Evolutionary conservation across 2,329 filamentous ascomycete species (phyloP).

Genomic region (Beauveria rudraprayagi): DNA sequence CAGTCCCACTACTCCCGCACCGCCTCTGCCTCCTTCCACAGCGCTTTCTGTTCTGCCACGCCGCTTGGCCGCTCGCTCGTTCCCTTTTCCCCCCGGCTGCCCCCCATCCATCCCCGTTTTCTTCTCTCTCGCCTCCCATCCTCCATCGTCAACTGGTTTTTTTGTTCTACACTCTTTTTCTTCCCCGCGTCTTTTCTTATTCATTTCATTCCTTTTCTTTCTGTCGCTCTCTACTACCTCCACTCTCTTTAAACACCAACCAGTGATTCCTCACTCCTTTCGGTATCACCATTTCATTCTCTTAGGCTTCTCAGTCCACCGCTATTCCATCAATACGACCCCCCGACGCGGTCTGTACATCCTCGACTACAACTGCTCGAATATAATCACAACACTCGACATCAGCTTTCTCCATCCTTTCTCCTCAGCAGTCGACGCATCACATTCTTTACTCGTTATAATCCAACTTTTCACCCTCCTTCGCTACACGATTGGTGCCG

Average conservation of each 20-base stretch:
- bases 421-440: constrained; percentile 24
- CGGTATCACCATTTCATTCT: constrained; percentile 7
- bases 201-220: constrained; percentile 6
- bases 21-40: neutral
- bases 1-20: neutral
- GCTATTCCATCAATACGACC: neutral
- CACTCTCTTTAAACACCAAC: neutral
- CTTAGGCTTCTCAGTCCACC: neutral
- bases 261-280: neutral
- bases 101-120: constrained; percentile 25
- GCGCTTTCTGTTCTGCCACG: neutral
- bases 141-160: constrained; percentile 24
- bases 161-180: constrained; percentile 32
- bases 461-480: neutral
- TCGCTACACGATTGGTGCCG: neutral
- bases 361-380: neutral
- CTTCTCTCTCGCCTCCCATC: constrained; percentile 26
- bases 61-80: neutral
- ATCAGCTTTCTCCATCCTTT: constrained; percentile 17
- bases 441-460: constrained; percentile 32
- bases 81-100: constrained; percentile 30
- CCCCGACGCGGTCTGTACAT: neutral
- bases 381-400: constrained; percentile 22
- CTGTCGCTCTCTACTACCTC: constrained; percentile 7
- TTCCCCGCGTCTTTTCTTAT: constrained; percentile 19